A percentile compares a stretch with the other conserved stretches of the same genome.
phyloP scores from a whole-genome alignment of 2,329 filamentous ascomycete species.

The Cyphellophora attinorum region DNA sequence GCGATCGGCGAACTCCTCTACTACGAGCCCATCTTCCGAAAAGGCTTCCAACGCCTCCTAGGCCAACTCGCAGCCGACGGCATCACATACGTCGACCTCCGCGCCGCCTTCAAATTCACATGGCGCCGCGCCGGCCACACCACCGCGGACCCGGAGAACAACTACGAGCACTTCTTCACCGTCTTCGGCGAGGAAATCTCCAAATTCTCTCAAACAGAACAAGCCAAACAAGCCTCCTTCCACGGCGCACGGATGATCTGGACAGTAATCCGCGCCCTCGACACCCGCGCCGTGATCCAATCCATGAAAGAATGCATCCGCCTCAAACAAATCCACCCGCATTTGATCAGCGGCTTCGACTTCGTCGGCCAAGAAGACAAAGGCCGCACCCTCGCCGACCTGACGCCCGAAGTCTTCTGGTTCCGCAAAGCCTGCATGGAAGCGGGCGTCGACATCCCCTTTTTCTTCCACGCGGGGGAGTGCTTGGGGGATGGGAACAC shows the following conservation, averaged over 20 bases:
- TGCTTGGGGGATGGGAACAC: constrained; percentile 68
- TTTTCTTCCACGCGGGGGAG: constrained; percentile 94
- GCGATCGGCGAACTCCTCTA: constrained; percentile 67
- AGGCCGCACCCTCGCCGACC: constrained; percentile 64
- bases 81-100: constrained; percentile 73
- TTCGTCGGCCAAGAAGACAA: constrained; percentile 79
- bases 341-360: constrained; percentile 79
- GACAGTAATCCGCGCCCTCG: constrained; percentile 59
- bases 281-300: constrained; percentile 58
- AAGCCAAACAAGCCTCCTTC: constrained; percentile 55
- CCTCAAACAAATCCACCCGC: constrained; percentile 68
- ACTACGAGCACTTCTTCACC: constrained; percentile 60
- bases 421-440: constrained; percentile 77
- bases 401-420: constrained; percentile 83
- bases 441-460: constrained; percentile 72
- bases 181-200: constrained; percentile 70
- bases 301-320: constrained; percentile 82
- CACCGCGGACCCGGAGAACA: constrained; percentile 40
- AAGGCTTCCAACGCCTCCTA: constrained; percentile 64
- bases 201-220: constrained; percentile 60
- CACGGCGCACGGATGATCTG: constrained; percentile 84
- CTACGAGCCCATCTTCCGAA: constrained; percentile 83
- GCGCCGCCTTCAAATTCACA: constrained; percentile 62
- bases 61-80: constrained; percentile 67
- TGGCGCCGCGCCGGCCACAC: constrained; percentile 52